Base-by-base conservation (phyloP, 345 rosid genomes). In the Stellera chamaejasme region DNA sequence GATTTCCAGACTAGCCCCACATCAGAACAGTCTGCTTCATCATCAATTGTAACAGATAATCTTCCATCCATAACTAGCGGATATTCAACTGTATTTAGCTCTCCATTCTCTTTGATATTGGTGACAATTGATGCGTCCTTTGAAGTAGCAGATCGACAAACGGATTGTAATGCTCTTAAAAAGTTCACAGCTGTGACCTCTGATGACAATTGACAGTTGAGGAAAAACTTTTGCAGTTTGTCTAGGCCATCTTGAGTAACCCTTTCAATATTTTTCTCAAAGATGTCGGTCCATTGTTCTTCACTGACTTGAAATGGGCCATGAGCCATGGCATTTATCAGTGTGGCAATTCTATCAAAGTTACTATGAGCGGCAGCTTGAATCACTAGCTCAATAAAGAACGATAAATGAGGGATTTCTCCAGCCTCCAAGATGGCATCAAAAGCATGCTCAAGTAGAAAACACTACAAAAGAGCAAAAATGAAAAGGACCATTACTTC, bases 391-490 rank as follows among this genome's bases (percentile, higher is more conserved):
- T 92, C 93, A 23, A 74, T 71, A 69, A 92, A 92, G 47, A 84
- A 48, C 28, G 66, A 51, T 10, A 72, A 76, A 58, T 74, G 64
- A 59, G 96, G 96, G 53, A 92, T 77, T 71, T 88, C 98, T 67
- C 96, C 95, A 46, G 78, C 80, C 69, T 84, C 98, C 73, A 92
- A 63, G 58, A 80, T 64, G 14, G 75, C 63, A 56, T 92, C 88
- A 44, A 92, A 88, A 6, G 95, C 96, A 54, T 88, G 96, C 63
- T 92, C 95, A 50, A 92, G 73, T 54, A 92, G 80, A 79, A 75
- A 57, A 69, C 82, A 67, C 98, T 88, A 76, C 69, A 75, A 46
- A 19, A 56, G 55, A 70, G 72, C 54, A 54, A 58, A 69, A 56
- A 27, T 45, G 45, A 49, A 56, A 11, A 52, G 13, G 25, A 53